A percentile compares a stretch with the other conserved stretches of the same genome.
Evolutionary conservation across 257 asterid species (phyloP).

Genomic region (Gynochthodes officinalis): DNA sequence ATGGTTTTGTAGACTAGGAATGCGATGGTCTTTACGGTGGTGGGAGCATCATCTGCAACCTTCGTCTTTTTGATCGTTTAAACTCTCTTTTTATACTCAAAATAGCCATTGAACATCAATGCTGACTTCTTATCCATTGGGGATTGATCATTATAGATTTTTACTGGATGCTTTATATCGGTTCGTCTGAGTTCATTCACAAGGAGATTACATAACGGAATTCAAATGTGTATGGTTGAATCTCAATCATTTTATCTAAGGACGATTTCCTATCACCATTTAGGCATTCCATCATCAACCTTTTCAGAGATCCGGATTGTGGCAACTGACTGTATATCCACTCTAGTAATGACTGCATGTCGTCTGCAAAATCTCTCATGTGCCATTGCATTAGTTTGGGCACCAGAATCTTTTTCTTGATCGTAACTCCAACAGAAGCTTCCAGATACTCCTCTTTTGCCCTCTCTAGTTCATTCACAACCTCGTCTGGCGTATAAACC

Average conservation of each 20-base stretch:
- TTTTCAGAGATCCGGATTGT: slow-evolving; percentile 55
- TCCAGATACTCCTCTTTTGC: slow-evolving; percentile 89
- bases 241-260: slow-evolving; percentile 50
- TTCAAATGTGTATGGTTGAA: slow-evolving; percentile 68
- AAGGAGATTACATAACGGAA: slow-evolving; percentile 73
- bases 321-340: slow-evolving; percentile 96
- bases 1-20: too few relatives aligned
- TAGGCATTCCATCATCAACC: slow-evolving; percentile 73
- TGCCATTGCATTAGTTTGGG: slow-evolving; percentile 82
- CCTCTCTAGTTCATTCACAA: slow-evolving; percentile 75
- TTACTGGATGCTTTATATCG: background rate
- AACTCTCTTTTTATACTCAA: too few relatives aligned
- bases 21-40: too few relatives aligned
- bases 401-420: slow-evolving; percentile 65
- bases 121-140: background rate
- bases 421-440: slow-evolving; percentile 77
- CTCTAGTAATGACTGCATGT: slow-evolving; percentile 78
- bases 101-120: background rate
- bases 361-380: slow-evolving; percentile 90
- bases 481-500: slow-evolving; percentile 60
- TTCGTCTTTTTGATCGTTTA: too few relatives aligned
- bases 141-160: background rate
- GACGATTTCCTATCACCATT: slow-evolving; percentile 54
- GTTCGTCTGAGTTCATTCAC: background rate
- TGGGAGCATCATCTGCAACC: too few relatives aligned